Base-by-base conservation (phyloP, 179 eudicot genomes). In the Nepenthes alata region DNA sequence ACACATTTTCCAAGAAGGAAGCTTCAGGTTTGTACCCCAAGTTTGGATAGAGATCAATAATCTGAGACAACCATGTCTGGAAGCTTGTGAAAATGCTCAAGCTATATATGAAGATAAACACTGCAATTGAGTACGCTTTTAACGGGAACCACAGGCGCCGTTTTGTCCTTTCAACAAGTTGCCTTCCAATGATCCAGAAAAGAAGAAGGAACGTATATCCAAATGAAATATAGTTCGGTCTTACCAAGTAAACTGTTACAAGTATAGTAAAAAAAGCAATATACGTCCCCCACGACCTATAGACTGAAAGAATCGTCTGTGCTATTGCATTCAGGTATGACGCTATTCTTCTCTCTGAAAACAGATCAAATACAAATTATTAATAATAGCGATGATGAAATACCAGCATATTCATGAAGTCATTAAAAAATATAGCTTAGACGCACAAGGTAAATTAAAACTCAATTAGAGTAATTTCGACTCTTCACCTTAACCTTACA, bases 121-220 rank as follows among this genome's bases (percentile, higher is more conserved):
- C 94, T 41, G 74, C 50, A 67, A 90, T 70, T 51, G 99, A 72
- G 77, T 94, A 94, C 9, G 78, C 82, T 78, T 94, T 85, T 67
- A 94, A 76, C 7, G 99, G 99, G 57, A 76, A 87, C 99, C 99
- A 94, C 9, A 94, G 81, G 68, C 96, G 91, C 54, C 78, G 75
- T 68, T 78, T 90, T 44, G 99, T 87, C 74, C 68, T 83, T 76
- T 84, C 99, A 61, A 84, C 91, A 63, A 94, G 81, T 78, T 94
- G 99, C 72, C 99, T 87, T 71, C 99, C 99, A 25, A 75, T 87
- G 63, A 94, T 90, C 99, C 99, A 94, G 68, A 83, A 62, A 47
- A 90, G 91, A 53, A 94, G 86, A 66, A 90, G 89, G 65, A 94
- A 87, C 53, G 87, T 68, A 78, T 87, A 94, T 6, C 99, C 99